Evolutionary conservation across 768 basidiomycete species (phyloP).

Genomic region (Grammothele lineata): DNA sequence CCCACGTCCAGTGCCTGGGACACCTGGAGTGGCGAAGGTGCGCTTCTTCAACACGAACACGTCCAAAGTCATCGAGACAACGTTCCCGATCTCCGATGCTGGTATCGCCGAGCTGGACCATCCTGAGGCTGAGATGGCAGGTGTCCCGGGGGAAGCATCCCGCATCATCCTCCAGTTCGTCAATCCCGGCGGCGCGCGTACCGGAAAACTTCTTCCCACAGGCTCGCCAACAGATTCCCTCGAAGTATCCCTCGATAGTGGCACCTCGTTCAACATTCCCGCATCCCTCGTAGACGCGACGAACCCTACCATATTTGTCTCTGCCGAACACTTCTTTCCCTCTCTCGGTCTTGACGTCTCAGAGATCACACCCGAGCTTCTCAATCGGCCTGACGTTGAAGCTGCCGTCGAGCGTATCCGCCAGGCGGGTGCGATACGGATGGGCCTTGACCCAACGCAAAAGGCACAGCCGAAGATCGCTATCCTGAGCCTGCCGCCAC

Average conservation of each 20-base stretch:
- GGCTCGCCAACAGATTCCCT: conserved; percentile 45
- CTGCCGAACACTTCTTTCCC: conserved; percentile 36
- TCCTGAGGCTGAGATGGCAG: conserved; percentile 55
- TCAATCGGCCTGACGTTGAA: conserved; percentile 13
- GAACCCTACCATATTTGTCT: conserved; percentile 68
- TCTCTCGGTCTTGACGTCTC: conserved; percentile 31
- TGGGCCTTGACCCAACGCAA: conserved; percentile 60
- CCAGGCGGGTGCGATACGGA: conserved; percentile 47
- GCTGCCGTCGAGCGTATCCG: conserved; percentile 49
- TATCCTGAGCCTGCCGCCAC: conserved; percentile 38
- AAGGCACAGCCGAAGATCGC: conserved; percentile 74
- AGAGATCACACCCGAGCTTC: conserved; percentile 2
- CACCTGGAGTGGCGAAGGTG: conserved; percentile 37
- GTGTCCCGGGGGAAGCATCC: conserved; percentile 64
- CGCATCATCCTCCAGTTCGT: conserved; percentile 64
- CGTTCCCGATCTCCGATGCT: conserved; percentile 48
- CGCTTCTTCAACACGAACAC: conserved; percentile 73
- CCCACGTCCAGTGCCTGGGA: conserved; percentile 11
- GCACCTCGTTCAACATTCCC: background rate
- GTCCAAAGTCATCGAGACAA: conserved; percentile 60
- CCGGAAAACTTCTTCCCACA: conserved; percentile 67
- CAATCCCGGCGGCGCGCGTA: conserved; percentile 62
- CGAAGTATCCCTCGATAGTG: conserved; percentile 8
- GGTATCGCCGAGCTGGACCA: conserved; percentile 38
- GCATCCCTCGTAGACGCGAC: conserved; percentile 68